These are phyloP conservation scores for Starmerella ratchasimensis DNA, from an alignment of 805 yeast species.

Conservation along the genomic window DNA sequence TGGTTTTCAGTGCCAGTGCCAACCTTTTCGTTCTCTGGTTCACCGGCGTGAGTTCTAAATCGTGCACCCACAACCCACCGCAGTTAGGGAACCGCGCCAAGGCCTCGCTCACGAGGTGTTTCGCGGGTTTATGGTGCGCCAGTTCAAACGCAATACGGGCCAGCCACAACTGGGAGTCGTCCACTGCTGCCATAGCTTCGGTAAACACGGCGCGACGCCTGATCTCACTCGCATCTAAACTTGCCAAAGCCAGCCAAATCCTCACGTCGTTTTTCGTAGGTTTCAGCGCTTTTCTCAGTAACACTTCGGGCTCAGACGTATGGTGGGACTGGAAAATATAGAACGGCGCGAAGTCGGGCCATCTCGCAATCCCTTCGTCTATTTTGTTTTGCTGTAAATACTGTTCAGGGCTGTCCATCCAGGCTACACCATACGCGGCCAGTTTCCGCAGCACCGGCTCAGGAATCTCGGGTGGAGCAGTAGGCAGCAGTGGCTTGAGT, in stretches of 20 bases:
- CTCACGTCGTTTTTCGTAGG: neutral
- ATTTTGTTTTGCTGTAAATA: too few species aligned
- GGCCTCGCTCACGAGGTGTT: conserved; percentile 40
- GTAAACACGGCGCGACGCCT: conserved; percentile 11
- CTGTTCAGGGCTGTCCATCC: too few species aligned
- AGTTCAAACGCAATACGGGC: conserved; percentile 5
- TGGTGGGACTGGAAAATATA: neutral
- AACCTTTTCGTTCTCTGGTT: conserved; percentile 44
- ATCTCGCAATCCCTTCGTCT: neutral
- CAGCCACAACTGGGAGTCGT: conserved; percentile 12
- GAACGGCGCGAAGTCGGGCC: conserved; percentile 4
- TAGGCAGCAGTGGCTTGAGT: too few species aligned
- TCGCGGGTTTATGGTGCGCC: conserved; percentile 1
- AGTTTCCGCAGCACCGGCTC: too few species aligned
- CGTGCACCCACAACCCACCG: conserved; percentile 52
- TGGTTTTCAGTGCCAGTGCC: conserved; percentile 55
- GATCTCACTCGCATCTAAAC: neutral
- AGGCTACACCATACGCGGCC: too few species aligned
- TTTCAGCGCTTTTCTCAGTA: neutral
- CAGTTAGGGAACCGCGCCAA: conserved; percentile 45
- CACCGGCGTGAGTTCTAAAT: conserved; percentile 34
- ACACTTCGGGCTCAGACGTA: neutral
- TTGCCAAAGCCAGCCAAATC: conserved; percentile 2
- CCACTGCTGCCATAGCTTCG: conserved; percentile 3
- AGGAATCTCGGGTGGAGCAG: too few species aligned